Percentiles rank a stretch among this genome's conserved stretches.
These are phyloP conservation scores for Juncus effusus DNA, from an alignment of 176 grass and related monocot genomes.

Conservation along the genomic window DNA sequence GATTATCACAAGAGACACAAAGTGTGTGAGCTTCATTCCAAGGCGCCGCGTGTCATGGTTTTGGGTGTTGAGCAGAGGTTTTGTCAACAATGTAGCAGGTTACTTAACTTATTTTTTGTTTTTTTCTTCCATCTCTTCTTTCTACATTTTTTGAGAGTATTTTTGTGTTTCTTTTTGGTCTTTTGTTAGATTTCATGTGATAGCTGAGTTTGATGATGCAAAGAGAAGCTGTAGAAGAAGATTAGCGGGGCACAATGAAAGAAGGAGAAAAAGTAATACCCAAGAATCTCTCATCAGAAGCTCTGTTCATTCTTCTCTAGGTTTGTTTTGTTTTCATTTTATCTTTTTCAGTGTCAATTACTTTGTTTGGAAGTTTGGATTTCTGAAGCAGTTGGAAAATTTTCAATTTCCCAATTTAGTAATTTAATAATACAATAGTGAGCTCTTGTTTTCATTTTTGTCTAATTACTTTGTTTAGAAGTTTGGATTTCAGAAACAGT, in stretches of 20 bases:
- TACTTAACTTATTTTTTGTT: not conserved
- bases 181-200: constrained; percentile 62
- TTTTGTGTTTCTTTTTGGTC: too few species aligned
- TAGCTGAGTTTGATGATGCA: constrained; percentile 73
- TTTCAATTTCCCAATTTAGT: not conserved
- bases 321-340: constrained; percentile 8
- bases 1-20: constrained; percentile 86
- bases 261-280: constrained; percentile 71
- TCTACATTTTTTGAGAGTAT: not conserved
- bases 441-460: not conserved
- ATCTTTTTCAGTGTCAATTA: not conserved
- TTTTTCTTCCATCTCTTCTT: not conserved
- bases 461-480: not conserved
- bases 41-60: constrained; percentile 60
- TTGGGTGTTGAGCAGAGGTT: constrained; percentile 75
- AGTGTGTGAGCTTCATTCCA: constrained; percentile 80
- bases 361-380: constrained; percentile 6
- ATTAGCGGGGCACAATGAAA: constrained; percentile 79
- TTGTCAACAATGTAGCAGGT: constrained; percentile 98
- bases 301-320: constrained; percentile 40
- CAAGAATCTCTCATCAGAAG: constrained; percentile 53
- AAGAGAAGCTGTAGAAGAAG: constrained; percentile 84
- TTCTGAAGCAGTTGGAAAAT: not conserved
- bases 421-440: constrained; percentile 19
- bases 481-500: constrained; percentile 1